Evolutionary conservation across 2,329 filamentous ascomycete genomes (phyloP).

Genomic region (Trichoderma atrobrunneum): DNA sequence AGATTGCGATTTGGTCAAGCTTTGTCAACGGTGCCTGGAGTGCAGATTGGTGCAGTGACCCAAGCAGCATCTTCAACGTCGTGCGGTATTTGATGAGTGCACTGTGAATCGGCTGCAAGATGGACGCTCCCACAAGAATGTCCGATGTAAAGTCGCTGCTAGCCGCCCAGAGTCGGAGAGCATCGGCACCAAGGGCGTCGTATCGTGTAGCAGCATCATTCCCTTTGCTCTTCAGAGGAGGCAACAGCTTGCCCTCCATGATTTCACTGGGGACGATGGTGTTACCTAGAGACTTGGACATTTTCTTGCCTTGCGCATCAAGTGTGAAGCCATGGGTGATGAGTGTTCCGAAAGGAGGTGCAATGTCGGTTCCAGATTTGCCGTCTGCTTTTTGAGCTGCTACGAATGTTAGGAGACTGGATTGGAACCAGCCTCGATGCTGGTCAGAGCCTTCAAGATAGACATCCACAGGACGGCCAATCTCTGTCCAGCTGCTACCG

Average conservation of each 20-base stretch:
- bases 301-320: constrained; percentile 87
- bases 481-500: constrained; percentile 82
- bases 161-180: constrained; percentile 85
- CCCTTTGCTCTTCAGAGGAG: constrained; percentile 61
- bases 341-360: constrained; percentile 78
- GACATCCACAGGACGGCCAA: constrained; percentile 65
- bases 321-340: constrained; percentile 95
- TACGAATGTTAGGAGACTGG: constrained; percentile 82
- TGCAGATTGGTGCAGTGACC: constrained; percentile 61
- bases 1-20: constrained; percentile 71
- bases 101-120: constrained; percentile 73
- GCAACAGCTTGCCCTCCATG: constrained; percentile 77
- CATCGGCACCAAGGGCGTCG: constrained; percentile 80
- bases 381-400: constrained; percentile 53
- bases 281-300: constrained; percentile 97
- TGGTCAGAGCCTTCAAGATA: constrained; percentile 95
- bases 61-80: constrained; percentile 87
- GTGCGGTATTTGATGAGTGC: constrained; percentile 82
- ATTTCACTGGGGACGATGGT: constrained; percentile 77
- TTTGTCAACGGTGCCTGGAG: constrained; percentile 52
- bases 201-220: constrained; percentile 46
- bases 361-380: constrained; percentile 26
- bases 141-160: constrained; percentile 90
- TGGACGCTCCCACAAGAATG: constrained; percentile 73
- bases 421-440: constrained; percentile 98